phyloP scores from a whole-genome alignment of 768 basidiomycete species.

The Lactifluus subvellereus region DNA sequence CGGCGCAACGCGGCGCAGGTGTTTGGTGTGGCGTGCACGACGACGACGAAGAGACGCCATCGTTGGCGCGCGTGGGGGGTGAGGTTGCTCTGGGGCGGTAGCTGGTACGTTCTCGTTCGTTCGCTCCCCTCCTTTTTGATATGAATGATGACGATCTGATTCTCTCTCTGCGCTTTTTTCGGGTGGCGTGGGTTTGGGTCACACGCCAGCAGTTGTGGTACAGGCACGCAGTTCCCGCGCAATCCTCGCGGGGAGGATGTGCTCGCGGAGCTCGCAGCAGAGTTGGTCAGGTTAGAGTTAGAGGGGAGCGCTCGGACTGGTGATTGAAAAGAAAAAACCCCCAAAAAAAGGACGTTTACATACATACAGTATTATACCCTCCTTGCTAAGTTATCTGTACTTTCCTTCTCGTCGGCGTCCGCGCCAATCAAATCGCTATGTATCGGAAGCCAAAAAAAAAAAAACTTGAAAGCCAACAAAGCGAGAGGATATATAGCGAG shows the following conservation, averaged over 20 bases:
- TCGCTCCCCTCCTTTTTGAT: neutral
- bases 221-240: constrained; percentile 61
- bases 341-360: no score
- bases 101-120: constrained; percentile 43
- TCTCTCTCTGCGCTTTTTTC: neutral
- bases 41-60: constrained; percentile 31
- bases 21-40: constrained; percentile 33
- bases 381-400: neutral
- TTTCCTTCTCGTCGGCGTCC: neutral
- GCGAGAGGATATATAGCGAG: neutral
- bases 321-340: neutral
- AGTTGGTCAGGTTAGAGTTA: constrained; percentile 52
- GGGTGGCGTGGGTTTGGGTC: neutral
- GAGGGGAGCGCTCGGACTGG: neutral
- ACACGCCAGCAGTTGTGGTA: constrained; percentile 39
- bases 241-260: constrained; percentile 63
- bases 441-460: no score
- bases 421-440: no score
- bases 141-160: neutral
- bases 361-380: neutral
- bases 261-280: constrained; percentile 57
- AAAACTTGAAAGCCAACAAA: neutral
- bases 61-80: constrained; percentile 46
- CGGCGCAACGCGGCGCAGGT: constrained; percentile 63
- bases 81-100: constrained; percentile 55